Base-by-base conservation (phyloP, 768 basidiomycete species). In the Piloderma croceum region DNA sequence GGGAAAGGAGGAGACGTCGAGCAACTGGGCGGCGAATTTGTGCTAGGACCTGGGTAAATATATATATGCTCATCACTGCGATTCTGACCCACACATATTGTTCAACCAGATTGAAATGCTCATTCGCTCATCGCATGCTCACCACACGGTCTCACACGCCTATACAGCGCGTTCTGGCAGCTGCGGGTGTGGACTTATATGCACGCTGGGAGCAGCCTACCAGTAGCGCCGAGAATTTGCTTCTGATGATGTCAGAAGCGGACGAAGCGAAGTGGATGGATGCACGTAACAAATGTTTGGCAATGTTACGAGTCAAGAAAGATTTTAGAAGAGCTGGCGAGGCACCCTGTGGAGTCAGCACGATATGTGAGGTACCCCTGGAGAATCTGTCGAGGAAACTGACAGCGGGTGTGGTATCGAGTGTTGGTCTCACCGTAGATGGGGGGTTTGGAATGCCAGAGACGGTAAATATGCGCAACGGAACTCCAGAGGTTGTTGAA, bases 1-100 rank as follows among this genome's bases (percentile, higher is more conserved):
- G 82, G 82, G 64, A 77, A 76, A 44, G 83, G 81, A 3, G 90
- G 90, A 0, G 81, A 90, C 51, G 59, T 80, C 31, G 62, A 71
- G 31, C 89, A 93, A 60, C 68, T 94, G 15, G 92, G 92, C 7
- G 93, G 92, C 18, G 93, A 97, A 65, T 93, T 94, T 54, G 73
- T 86, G 19, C 68, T 86, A 12, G 77, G 76, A 11, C 77, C 78
- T 7, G 78, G 76, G 76, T 79, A 46, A 46, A 70, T 54, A 12
- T 11, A 18, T n/a, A 29, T 33, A 31, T 36, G 33, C n/a, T 27
- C 9, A 27, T 24, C 7, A 12, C 3, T 15, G 37, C 43, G 22
- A 50, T 15, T 19, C 33, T 39, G 5, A 45, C 39, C 36, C 32
- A 17, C 21, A 19, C 7, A n/a, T 29, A 34, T 18, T 21, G 34